These are phyloP conservation scores for Luffa acutangula DNA, from an alignment of 306 rosid genomes.

Conservation along the genomic window DNA sequence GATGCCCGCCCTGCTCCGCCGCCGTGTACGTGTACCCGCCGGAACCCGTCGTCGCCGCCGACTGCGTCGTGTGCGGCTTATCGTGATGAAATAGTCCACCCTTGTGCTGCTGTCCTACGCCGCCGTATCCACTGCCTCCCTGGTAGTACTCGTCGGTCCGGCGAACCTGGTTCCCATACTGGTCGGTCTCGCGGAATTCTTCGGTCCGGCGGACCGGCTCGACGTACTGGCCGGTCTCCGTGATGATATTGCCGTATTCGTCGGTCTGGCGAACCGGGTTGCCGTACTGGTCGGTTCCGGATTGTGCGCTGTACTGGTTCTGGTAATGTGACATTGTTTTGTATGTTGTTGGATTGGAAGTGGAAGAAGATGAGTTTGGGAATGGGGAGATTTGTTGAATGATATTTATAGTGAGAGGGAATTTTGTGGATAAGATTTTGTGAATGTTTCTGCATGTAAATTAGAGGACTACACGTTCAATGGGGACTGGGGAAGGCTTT, in stretches of 20 bases:
- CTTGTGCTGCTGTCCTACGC: not conserved
- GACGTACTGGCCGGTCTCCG: not conserved
- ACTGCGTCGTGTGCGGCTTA: not conserved
- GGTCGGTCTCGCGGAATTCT: not conserved
- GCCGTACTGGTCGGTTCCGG: slow-evolving; percentile 17
- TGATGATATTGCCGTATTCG: slow-evolving; percentile 17
- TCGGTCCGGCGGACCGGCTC: slow-evolving; percentile 2
- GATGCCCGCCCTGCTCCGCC: not conserved
- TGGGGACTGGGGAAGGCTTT: not conserved
- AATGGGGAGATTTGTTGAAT: not conserved
- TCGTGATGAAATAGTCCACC: slow-evolving; percentile 8
- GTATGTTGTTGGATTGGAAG: no score
- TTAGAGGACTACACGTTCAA: not conserved
- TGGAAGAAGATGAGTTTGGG: no score
- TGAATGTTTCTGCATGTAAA: not conserved
- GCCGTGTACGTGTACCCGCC: not conserved
- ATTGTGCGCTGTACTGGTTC: not conserved
- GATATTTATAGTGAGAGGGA: not conserved
- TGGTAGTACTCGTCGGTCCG: not conserved
- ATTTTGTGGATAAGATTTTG: not conserved
- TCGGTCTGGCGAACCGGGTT: slow-evolving; percentile 10
- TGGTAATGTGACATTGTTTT: slow-evolving; percentile 21
- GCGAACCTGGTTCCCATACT: not conserved
- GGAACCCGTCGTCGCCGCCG: slow-evolving; percentile 11
- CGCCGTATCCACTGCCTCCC: not conserved